Evolutionary conservation across 805 yeast genomes (phyloP).

Genomic region (Deakozyma indianensis): DNA sequence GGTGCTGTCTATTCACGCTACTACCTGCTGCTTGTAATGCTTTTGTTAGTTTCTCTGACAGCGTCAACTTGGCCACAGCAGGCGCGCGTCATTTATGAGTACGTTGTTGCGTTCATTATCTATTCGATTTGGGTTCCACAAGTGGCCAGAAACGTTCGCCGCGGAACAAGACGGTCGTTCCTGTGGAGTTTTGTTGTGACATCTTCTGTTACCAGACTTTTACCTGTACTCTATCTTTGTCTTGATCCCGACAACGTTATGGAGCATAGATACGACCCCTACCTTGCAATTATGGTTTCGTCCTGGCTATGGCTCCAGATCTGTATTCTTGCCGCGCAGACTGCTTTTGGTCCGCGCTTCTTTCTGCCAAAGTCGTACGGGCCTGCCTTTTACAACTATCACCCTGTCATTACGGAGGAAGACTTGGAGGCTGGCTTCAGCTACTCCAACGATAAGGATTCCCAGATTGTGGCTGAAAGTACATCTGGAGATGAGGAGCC

Average conservation of each 20-base stretch:
- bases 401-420: constrained; percentile 41
- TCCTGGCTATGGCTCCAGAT: constrained; percentile 52
- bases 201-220: constrained; percentile 42
- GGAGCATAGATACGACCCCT: constrained; percentile 48
- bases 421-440: constrained; percentile 48
- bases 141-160: constrained; percentile 55
- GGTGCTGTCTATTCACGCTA: constrained; percentile 39
- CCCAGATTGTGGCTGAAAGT: constrained; percentile 1
- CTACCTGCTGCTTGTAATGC: constrained; percentile 35
- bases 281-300: constrained; percentile 30
- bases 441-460: not conserved
- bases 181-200: constrained; percentile 63
- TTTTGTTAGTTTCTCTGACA: constrained; percentile 42
- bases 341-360: constrained; percentile 62
- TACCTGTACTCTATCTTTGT: constrained; percentile 56
- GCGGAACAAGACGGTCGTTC: constrained; percentile 55
- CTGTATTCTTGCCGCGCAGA: constrained; percentile 43
- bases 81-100: constrained; percentile 44
- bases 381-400: constrained; percentile 78
- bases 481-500: constrained; percentile 9
- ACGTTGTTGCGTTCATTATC: constrained; percentile 31
- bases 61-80: constrained; percentile 49
- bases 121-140: constrained; percentile 84
- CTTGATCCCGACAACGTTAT: constrained; percentile 41
- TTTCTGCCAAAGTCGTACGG: constrained; percentile 60